A percentile compares a stretch with the other conserved stretches of the same genome.
These are phyloP conservation scores for Sugiyamaella sp. DNA, from an alignment of 1,139 yeast genomes.

Conservation along the genomic window DNA sequence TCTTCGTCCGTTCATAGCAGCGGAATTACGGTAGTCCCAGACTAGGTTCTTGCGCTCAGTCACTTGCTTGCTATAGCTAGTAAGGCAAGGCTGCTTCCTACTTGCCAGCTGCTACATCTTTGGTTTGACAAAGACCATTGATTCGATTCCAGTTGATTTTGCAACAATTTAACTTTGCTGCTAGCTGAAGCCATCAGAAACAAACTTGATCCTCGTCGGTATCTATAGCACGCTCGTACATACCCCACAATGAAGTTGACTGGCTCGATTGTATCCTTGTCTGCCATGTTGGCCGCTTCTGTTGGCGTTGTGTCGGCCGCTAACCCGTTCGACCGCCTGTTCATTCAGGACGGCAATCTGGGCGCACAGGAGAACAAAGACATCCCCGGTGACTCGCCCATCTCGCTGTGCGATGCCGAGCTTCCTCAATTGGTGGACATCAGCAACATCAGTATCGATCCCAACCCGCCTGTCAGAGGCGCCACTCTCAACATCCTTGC, in stretches of 20 bases:
- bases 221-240: too few species aligned
- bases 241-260: constrained; percentile 6
- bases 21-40: too few species aligned
- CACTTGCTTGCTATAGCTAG: too few species aligned
- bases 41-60: too few species aligned
- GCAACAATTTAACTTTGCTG: too few species aligned
- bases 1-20: too few species aligned
- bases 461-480: constrained; percentile 90
- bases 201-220: too few species aligned
- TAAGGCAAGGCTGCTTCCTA: too few species aligned
- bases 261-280: constrained; percentile 2
- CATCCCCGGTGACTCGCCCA: constrained; percentile 89
- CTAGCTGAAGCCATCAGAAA: too few species aligned
- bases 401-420: constrained; percentile 69
- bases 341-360: constrained; percentile 7
- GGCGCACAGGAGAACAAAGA: constrained; percentile 28
- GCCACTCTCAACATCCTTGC: constrained; percentile 77
- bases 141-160: too few species aligned
- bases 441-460: constrained; percentile 61
- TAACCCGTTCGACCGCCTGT: constrained; percentile 5
- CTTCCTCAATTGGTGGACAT: constrained; percentile 66
- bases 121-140: too few species aligned
- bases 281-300: constrained; percentile 3
- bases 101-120: too few species aligned
- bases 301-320: constrained; percentile 2